Conservation (phyloP, 108 stramenopile genomes). For the Nitzschia inconspicua region DNA sequence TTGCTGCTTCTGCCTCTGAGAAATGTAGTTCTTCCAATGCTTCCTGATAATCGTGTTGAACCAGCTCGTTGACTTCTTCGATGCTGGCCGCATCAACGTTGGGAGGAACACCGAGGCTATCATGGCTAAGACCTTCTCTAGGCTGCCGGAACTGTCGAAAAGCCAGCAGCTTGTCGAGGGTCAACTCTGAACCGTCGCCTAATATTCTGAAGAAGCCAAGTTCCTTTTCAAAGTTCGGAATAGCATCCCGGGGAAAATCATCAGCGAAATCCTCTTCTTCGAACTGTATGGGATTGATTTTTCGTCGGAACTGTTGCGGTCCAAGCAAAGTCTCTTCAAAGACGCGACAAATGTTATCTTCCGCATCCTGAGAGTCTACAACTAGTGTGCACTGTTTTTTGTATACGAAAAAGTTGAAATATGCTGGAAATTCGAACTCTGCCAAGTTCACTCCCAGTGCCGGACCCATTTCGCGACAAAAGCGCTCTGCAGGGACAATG, state of each 20-base stretch:
- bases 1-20: conserved; percentile 6
- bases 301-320: conserved; percentile 66
- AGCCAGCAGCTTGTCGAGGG: conserved; percentile 68
- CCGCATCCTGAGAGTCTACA: conserved; percentile 77
- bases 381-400: conserved; percentile 83
- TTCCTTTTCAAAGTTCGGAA: conserved; percentile 88
- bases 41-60: conserved; percentile 12
- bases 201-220: conserved; percentile 82
- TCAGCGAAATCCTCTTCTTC: conserved; percentile 82
- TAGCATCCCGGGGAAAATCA: conserved; percentile 70
- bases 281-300: conserved; percentile 42
- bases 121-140: conserved; percentile 40
- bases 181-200: conserved; percentile 78
- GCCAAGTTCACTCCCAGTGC: conserved; percentile 91
- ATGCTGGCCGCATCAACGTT: conserved; percentile 10
- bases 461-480: conserved; percentile 87
- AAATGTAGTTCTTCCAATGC: conserved; percentile 13
- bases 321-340: conserved; percentile 86
- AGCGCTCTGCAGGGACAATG: conserved; percentile 90
- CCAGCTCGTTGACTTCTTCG: conserved; percentile 34
- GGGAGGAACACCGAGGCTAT: conserved; percentile 60
- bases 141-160: conserved; percentile 79
- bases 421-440: conserved; percentile 96
- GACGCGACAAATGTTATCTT: conserved; percentile 77
- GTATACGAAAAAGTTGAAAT: conserved; percentile 92